A percentile compares a stretch with the other conserved stretches of the same genome.
These are phyloP conservation scores for Cordyceps cateniannulata DNA, from an alignment of 2,329 filamentous ascomycete genomes.

Conservation along the genomic window DNA sequence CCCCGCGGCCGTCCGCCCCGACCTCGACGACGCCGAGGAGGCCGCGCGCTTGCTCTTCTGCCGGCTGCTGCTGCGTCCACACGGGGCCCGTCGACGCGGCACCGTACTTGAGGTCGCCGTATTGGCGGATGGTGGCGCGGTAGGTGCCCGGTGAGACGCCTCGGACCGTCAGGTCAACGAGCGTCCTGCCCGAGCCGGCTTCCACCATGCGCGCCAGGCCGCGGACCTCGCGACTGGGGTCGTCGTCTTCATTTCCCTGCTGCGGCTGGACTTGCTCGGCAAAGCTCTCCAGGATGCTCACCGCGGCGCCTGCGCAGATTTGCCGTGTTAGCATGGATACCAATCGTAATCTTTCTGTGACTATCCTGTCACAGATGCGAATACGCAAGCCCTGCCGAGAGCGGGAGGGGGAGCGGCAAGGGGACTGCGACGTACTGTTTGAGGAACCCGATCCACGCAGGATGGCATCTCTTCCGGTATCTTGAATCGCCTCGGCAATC, in stretches of 20 bases:
- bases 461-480: conserved; percentile 88
- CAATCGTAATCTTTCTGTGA: background rate
- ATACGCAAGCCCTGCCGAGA: background rate
- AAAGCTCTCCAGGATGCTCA: conserved; percentile 90
- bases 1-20: conserved; percentile 66
- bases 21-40: conserved; percentile 71
- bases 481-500: conserved; percentile 83
- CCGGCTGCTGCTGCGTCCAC: conserved; percentile 56
- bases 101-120: conserved; percentile 79
- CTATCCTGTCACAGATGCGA: background rate
- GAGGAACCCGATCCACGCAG: conserved; percentile 80
- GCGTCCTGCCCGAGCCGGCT: conserved; percentile 67
- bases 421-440: conserved; percentile 55
- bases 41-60: conserved; percentile 37
- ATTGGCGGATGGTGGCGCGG: conserved; percentile 75
- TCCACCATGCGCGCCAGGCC: conserved; percentile 93
- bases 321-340: background rate
- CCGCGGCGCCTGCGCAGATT: conserved; percentile 60
- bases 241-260: conserved; percentile 24
- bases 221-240: conserved; percentile 55
- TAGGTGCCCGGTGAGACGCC: conserved; percentile 79
- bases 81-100: conserved; percentile 76
- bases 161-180: conserved; percentile 81
- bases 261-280: conserved; percentile 42
- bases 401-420: too few relatives aligned